A percentile compares a stretch with the other conserved stretches of the same genome.
Evolutionary conservation across 106 monocot genomes (phyloP).

Genomic region (Dendrobium catenatum): DNA sequence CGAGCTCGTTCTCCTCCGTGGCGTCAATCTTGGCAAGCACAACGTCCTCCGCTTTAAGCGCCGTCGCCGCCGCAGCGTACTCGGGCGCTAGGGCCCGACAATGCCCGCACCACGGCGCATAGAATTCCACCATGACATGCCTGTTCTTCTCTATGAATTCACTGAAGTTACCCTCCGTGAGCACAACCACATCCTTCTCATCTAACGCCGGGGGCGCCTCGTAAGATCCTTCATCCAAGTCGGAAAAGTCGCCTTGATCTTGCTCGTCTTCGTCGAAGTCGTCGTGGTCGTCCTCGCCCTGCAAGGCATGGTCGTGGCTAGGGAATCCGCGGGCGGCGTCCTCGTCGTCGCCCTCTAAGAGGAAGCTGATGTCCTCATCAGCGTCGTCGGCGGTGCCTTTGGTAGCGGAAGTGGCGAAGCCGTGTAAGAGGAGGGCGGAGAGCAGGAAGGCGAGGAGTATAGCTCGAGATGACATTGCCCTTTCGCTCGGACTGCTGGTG

Average conservation of each 20-base stretch:
- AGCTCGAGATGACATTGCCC: slow-evolving; percentile 24
- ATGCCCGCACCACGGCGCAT: slow-evolving; percentile 98
- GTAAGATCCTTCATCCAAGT: slow-evolving; percentile 10
- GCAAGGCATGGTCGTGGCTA: neutral
- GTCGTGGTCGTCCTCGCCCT: slow-evolving; percentile 1
- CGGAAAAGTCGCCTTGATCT: slow-evolving; percentile 21
- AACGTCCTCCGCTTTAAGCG: slow-evolving; percentile 50
- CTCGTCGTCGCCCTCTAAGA: slow-evolving; percentile 39
- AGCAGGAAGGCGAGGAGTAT: slow-evolving; percentile 29
- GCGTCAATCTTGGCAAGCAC: slow-evolving; percentile 91
- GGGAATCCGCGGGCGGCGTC: neutral
- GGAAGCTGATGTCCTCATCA: slow-evolving; percentile 73
- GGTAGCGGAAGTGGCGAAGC: slow-evolving; percentile 9
- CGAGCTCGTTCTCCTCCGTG: slow-evolving; percentile 79
- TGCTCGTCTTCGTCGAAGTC: slow-evolving; percentile 17
- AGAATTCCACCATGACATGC: slow-evolving; percentile 97
- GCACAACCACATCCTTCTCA: slow-evolving; percentile 81
- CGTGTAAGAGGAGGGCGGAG: slow-evolving; percentile 10
- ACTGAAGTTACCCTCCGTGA: slow-evolving; percentile 67
- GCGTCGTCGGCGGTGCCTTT: slow-evolving; percentile 14
- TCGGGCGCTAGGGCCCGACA: slow-evolving; percentile 84
- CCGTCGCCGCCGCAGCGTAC: slow-evolving; percentile 85
- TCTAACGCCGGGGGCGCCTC: slow-evolving; percentile 29
- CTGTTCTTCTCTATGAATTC: slow-evolving; percentile 41
- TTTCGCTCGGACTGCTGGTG: slow-evolving; percentile 1